phyloP scores from a whole-genome alignment of 164 flowering plant genomes.

The Vitis amurensis region DNA sequence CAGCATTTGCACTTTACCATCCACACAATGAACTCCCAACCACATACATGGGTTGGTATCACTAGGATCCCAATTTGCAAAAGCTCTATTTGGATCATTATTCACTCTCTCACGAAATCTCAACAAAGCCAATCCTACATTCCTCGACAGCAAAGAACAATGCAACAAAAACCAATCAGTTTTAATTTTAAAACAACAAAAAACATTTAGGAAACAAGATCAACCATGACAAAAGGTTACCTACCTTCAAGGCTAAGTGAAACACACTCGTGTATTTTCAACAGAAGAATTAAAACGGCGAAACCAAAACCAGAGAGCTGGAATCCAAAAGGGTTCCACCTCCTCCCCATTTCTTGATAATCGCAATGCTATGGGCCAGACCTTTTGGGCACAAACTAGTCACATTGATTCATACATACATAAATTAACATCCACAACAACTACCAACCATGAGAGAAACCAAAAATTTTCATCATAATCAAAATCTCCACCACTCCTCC shows the following conservation, averaged over 20 bases:
- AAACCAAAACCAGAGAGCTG: conserved; percentile 1
- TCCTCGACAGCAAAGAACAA: background rate
- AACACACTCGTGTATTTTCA: conserved; percentile 5
- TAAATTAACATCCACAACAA: too few species aligned
- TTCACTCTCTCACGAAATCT: conserved; percentile 11
- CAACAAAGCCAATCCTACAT: conserved; percentile 15
- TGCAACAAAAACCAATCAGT: too few species aligned
- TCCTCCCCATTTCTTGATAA: conserved; percentile 1
- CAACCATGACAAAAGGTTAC: background rate
- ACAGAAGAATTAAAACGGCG: background rate
- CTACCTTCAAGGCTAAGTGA: conserved; percentile 17
- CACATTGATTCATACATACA: too few species aligned
- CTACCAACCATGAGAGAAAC: too few species aligned
- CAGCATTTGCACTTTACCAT: conserved; percentile 12
- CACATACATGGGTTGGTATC: conserved; percentile 18
- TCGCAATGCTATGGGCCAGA: background rate
- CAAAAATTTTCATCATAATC: too few species aligned
- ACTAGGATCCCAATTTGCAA: conserved; percentile 14
- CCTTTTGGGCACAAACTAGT: too few species aligned
- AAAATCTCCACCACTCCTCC: too few species aligned
- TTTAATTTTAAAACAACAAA: too few species aligned
- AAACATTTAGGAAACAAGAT: background rate
- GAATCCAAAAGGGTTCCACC: conserved; percentile 4
- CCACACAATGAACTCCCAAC: conserved; percentile 16
- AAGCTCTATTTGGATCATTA: conserved; percentile 13